Evolutionary conservation across 2,329 filamentous ascomycete genomes (phyloP).

Genomic region (Monosporascus sp.): DNA sequence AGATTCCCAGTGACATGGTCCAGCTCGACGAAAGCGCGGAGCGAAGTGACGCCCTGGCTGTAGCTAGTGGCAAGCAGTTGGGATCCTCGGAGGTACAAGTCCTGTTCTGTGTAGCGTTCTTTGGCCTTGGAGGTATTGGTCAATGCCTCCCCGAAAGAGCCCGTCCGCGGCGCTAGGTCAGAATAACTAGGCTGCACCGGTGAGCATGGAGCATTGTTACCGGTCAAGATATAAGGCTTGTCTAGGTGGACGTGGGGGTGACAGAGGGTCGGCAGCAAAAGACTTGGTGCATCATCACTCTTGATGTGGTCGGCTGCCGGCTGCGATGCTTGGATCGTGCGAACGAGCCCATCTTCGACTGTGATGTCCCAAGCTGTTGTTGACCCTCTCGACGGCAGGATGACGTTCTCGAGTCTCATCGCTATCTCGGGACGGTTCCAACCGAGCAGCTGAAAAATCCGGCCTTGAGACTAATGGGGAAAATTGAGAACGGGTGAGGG

Average conservation of each 20-base stretch:
- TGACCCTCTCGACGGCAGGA: slow-evolving; percentile 7
- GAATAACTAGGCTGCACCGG: slow-evolving; percentile 46
- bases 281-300: slow-evolving; percentile 10
- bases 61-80: slow-evolving; percentile 62
- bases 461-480: too few species aligned
- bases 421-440: background rate
- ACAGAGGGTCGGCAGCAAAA: slow-evolving; percentile 44
- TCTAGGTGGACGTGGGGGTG: slow-evolving; percentile 72
- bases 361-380: slow-evolving; percentile 13
- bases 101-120: slow-evolving; percentile 51
- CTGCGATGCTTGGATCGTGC: slow-evolving; percentile 12
- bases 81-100: slow-evolving; percentile 59
- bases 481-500: too few species aligned
- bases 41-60: slow-evolving; percentile 58
- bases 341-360: slow-evolving; percentile 11
- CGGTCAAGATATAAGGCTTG: slow-evolving; percentile 54
- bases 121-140: slow-evolving; percentile 48
- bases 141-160: slow-evolving; percentile 63
- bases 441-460: too few species aligned
- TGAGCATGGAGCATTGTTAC: slow-evolving; percentile 14
- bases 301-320: background rate
- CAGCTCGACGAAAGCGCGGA: slow-evolving; percentile 67
- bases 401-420: slow-evolving; percentile 13
- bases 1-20: slow-evolving; percentile 50
- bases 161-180: slow-evolving; percentile 52